Percentiles rank a stretch among this genome's conserved stretches.
phyloP scores from a whole-genome alignment of 192 early-diverging fungal genomes.

The Entomortierella beljakovae region DNA sequence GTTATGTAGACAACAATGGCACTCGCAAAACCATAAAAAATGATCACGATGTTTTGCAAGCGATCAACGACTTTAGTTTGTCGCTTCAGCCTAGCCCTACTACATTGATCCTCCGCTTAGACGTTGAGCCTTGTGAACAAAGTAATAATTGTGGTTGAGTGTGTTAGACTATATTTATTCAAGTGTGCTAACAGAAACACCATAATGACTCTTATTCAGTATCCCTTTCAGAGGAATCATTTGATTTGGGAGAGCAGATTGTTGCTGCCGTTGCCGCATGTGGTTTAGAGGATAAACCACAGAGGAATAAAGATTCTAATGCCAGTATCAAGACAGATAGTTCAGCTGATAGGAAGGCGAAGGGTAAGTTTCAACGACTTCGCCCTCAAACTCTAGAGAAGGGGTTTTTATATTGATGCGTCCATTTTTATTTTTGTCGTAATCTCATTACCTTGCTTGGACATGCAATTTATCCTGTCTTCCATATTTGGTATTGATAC shows the following conservation, averaged over 20 bases:
- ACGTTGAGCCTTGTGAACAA: constrained; percentile 24
- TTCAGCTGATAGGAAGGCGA: not conserved
- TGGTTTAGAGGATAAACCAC: not conserved
- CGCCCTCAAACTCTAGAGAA: too few relatives aligned
- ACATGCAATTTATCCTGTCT: not conserved
- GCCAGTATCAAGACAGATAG: not conserved
- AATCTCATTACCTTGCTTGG: not conserved
- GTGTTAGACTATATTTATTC: too few relatives aligned
- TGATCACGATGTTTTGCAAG: constrained; percentile 31
- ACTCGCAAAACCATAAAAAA: constrained; percentile 14
- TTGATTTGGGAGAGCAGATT: not conserved
- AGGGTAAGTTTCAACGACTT: constrained; percentile 1
- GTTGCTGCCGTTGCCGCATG: not conserved
- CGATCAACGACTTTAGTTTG: constrained; percentile 15
- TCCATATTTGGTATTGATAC: constrained; percentile 27
- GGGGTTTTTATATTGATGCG: too few relatives aligned
- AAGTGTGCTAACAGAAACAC: not conserved
- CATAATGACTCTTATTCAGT: not conserved
- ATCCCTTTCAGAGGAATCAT: not conserved
- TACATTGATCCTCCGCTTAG: constrained; percentile 35
- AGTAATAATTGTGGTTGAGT: not conserved
- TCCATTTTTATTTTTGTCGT: not conserved
- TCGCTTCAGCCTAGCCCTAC: constrained; percentile 21
- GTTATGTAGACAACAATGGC: constrained; percentile 25
- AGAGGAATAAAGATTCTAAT: too few relatives aligned